Evolutionary conservation across 2,329 filamentous ascomycete genomes (phyloP).

Genomic region (Botrytis pseudocinerea): DNA sequence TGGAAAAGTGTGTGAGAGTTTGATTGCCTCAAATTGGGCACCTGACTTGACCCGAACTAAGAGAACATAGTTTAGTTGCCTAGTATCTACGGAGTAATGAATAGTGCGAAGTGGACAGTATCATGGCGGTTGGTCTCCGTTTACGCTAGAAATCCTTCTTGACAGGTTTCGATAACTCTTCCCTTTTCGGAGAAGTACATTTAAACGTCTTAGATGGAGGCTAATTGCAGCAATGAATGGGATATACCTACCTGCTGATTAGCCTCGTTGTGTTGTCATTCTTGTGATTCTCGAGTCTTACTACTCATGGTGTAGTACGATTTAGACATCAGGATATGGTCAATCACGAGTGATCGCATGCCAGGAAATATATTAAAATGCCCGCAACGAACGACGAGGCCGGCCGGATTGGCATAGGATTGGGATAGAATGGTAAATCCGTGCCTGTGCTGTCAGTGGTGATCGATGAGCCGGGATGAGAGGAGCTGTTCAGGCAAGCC

Average conservation of each 20-base stretch:
- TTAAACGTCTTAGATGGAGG: not conserved
- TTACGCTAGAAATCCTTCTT: conserved; percentile 2
- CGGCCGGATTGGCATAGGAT: not conserved
- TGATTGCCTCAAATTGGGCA: not conserved
- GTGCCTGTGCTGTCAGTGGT: conserved; percentile 18
- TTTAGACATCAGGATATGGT: not conserved
- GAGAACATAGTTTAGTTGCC: not conserved
- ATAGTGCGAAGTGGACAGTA: conserved; percentile 4
- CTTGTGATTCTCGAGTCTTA: not conserved
- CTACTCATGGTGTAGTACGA: conserved; percentile 7
- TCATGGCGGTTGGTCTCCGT: not conserved
- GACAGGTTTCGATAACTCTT: not conserved
- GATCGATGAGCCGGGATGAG: conserved; percentile 3
- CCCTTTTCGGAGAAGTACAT: not conserved
- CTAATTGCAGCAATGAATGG: not conserved
- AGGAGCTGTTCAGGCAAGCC: conserved; percentile 18
- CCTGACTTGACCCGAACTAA: not conserved
- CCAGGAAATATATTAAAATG: conserved; percentile 12
- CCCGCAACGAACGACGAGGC: conserved; percentile 5
- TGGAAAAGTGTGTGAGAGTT: conserved; percentile 10
- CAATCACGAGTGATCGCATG: conserved; percentile 14
- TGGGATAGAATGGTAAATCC: not conserved
- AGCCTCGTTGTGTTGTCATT: not conserved
- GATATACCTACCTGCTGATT: not conserved
- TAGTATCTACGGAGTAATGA: not conserved